A percentile compares a stretch with the other conserved stretches of the same genome.
phyloP scores from a whole-genome alignment of 495 filamentous ascomycete species.

The Penicillium cataractarum region DNA sequence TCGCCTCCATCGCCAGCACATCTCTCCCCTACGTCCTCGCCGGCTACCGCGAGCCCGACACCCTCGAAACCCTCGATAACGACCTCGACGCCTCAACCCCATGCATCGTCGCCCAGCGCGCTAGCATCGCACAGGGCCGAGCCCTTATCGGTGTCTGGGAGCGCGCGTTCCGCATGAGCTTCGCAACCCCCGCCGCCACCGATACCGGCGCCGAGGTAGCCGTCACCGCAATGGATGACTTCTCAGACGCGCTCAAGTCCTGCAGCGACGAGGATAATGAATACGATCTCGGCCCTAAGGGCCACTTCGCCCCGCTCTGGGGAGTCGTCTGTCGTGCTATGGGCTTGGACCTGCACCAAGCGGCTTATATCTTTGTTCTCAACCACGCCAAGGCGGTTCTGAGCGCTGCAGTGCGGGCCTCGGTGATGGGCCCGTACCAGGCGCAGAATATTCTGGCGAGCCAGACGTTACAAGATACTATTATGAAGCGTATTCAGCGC shows the following conservation, averaged over 20 bases:
- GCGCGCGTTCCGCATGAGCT: constrained; percentile 60
- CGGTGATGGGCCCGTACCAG: constrained; percentile 91
- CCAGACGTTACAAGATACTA: constrained; percentile 59
- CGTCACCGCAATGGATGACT: constrained; percentile 36
- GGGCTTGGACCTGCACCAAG: constrained; percentile 61
- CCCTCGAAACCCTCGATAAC: constrained; percentile 71
- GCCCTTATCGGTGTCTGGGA: constrained; percentile 92
- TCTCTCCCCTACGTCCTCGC: constrained; percentile 84
- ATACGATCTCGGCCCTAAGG: constrained; percentile 46
- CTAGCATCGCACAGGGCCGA: constrained; percentile 80
- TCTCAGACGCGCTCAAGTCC: constrained; percentile 45
- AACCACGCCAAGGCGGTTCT: constrained; percentile 87
- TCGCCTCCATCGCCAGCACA: constrained; percentile 76
- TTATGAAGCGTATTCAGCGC: constrained; percentile 62
- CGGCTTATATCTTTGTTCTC: constrained; percentile 84
- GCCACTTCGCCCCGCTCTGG: constrained; percentile 82
- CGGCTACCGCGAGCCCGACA: constrained; percentile 64
- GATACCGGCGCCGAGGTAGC: constrained; percentile 29
- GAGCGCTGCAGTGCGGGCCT: constrained; percentile 85
- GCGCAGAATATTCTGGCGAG: constrained; percentile 82
- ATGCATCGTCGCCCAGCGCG: constrained; percentile 85
- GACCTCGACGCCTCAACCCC: constrained; percentile 80
- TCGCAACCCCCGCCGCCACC: constrained; percentile 17
- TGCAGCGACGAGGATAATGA: constrained; percentile 31
- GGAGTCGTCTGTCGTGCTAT: constrained; percentile 69